Evolutionary conservation across 2,329 filamentous ascomycete genomes (phyloP), one percentile per base, ranked within the genome.

Genomic region (Sarocladium oryzae): DNA sequence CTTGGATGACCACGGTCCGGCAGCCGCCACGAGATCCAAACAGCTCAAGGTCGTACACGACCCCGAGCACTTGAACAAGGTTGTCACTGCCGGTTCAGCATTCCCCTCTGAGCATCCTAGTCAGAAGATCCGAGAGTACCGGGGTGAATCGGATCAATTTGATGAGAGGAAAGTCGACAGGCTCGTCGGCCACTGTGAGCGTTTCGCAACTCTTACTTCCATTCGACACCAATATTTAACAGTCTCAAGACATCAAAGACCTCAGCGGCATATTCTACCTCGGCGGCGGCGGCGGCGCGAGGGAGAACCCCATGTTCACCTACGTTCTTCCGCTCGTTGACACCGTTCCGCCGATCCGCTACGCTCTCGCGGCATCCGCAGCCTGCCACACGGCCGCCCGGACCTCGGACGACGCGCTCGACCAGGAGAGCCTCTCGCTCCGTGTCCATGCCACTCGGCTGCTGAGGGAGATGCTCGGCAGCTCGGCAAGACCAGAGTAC

Each of bases 191-290:
- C 40, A 45, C 23, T 45, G 40, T 45, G 18, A 45, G 40, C n/a
- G 8, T n/a, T n/a, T 37, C 37, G 18, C 18, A 6, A 6, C 6
- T n/a, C 6, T 37, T 18, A 10, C 16, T 11, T 10, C 6, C 9
- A 13, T 16, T 8, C 15, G 13, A 36, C 6, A 36, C 8, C 37
- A 6, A 16, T 20, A 4, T 10, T 10, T 23, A 23, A 20, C 37
- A 7, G 4, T 7, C 18, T 4, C 7, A 26, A 52, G 50, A 52
- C 26, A 30, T 52, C 40, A 20, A 52, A n/a, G 50, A 52, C 23
- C 41, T 52, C 40, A 52, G 50, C 21, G 36, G 23, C 41, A 46
- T 52, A 38, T 52, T 52, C 32, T 52, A 48, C 20, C 50, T 52
- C 30, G 50, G 50, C 10, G 35, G 45, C 15, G 40, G 30, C 18